phyloP scores from a whole-genome alignment of 108 stramenopile genomes.

The Nannochloropsis granulata region DNA sequence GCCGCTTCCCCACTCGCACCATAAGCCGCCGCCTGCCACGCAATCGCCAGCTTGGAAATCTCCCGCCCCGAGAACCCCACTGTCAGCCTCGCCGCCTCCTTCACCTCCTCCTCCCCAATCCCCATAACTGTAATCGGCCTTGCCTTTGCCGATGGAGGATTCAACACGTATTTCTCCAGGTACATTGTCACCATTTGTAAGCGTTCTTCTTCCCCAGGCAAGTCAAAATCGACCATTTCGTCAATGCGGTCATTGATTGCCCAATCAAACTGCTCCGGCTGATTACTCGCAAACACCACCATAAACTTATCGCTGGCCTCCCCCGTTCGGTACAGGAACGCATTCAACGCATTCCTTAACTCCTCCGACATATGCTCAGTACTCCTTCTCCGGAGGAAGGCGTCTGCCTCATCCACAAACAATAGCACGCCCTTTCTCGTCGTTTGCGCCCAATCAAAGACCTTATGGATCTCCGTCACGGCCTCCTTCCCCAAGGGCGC shows the following conservation, averaged over 20 bases:
- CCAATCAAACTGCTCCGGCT: constrained; percentile 89
- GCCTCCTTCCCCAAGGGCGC: constrained; percentile 95
- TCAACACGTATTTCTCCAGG: constrained; percentile 83
- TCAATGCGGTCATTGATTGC: constrained; percentile 97
- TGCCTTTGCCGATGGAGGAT: constrained; percentile 21
- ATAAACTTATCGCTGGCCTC: constrained; percentile 86
- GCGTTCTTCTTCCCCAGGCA: constrained; percentile 73
- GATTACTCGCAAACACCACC: constrained; percentile 98
- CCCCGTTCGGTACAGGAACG: constrained; percentile 80
- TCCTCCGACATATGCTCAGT: constrained; percentile 79
- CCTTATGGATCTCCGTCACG: constrained; percentile 94
- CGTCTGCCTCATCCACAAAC: constrained; percentile 99
- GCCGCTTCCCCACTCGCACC: constrained; percentile 41
- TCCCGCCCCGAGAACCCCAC: constrained; percentile 52
- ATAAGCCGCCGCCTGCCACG: constrained; percentile 96
- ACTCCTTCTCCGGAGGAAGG: constrained; percentile 74
- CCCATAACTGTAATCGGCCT: constrained; percentile 27
- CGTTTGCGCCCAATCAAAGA: constrained; percentile 97
- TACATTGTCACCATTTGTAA: constrained; percentile 81
- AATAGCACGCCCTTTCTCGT: constrained; percentile 73
- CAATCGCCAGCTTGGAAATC: constrained; percentile 93
- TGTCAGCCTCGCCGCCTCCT: constrained; percentile 6
- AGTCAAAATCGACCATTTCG: constrained; percentile 91
- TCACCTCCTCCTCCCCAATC: constrained; percentile 5
- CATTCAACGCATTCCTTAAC: constrained; percentile 94